phyloP scores from a whole-genome alignment of 225 moss, liverwort and hornwort genomes.

The Thuidium tamariscinum region DNA sequence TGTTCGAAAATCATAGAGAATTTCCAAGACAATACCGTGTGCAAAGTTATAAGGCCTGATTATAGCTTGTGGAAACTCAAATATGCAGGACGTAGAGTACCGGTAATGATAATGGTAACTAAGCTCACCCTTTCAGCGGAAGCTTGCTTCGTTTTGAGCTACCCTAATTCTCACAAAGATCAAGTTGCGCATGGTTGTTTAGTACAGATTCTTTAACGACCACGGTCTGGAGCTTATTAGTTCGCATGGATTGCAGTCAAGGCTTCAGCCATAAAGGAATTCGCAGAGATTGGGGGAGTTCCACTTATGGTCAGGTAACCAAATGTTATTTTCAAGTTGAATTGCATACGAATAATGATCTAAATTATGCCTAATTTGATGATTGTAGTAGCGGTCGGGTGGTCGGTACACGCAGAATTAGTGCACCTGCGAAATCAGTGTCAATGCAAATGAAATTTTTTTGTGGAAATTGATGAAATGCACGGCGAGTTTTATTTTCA shows the following conservation, averaged over 20 bases:
- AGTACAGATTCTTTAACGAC: not conserved
- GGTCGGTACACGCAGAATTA: not conserved
- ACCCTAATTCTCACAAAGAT: not conserved
- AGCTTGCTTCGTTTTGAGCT: not conserved
- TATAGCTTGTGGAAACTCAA: not conserved
- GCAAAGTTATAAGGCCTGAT: not conserved
- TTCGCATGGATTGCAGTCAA: not conserved
- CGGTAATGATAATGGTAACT: not conserved
- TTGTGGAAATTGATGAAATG: not conserved
- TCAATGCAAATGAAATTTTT: not conserved
- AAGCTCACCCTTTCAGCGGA: not conserved
- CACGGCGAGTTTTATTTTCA: not conserved
- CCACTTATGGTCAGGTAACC: not conserved
- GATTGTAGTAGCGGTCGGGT: not conserved
- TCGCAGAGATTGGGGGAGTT: not conserved
- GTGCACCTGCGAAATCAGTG: not conserved
- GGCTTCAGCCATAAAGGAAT: not conserved
- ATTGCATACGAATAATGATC: not conserved
- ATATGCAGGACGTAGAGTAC: not conserved
- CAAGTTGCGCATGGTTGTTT: not conserved
- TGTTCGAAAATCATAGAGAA: not conserved
- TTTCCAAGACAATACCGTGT: not conserved
- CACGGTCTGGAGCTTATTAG: not conserved
- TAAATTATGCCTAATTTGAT: not conserved
- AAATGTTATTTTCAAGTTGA: not conserved